These are phyloP conservation scores for Herpetospermum pedunculosum DNA, from an alignment of 306 rosid genomes.

Conservation along the genomic window DNA sequence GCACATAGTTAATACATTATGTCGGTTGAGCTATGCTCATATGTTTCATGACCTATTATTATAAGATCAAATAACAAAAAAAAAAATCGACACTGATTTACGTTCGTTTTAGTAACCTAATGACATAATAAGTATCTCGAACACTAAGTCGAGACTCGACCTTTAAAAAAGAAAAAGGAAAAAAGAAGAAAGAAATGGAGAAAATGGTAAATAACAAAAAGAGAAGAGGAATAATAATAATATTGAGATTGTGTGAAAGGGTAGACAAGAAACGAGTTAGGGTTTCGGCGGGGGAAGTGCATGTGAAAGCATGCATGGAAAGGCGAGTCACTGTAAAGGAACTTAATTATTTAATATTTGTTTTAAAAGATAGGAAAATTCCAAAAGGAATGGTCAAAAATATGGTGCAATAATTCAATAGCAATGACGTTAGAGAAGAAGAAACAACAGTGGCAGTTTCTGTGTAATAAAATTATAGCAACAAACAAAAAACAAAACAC, in stretches of 20 bases:
- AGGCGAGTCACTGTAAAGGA: constrained; percentile 42
- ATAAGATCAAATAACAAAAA: too few species aligned
- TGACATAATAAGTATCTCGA: too few species aligned
- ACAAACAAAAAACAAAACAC: not conserved
- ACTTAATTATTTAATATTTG: constrained; percentile 16
- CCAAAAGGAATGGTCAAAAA: constrained; percentile 46
- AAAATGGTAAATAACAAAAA: not conserved
- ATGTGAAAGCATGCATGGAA: constrained; percentile 72
- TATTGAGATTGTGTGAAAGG: constrained; percentile 13
- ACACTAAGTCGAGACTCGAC: too few species aligned
- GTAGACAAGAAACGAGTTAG: constrained; percentile 11
- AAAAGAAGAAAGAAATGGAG: not conserved
- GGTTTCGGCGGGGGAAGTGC: constrained; percentile 31
- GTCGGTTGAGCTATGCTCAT: too few species aligned
- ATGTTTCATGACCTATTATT: too few species aligned
- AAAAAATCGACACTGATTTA: too few species aligned
- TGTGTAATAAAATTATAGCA: constrained; percentile 16
- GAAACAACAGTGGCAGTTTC: constrained; percentile 25
- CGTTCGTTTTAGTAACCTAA: too few species aligned
- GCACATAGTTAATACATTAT: too few species aligned
- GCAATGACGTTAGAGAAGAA: constrained; percentile 48
- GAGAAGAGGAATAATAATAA: not conserved
- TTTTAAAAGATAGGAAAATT: constrained; percentile 17
- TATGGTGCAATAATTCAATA: constrained; percentile 41
- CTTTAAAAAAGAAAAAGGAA: not conserved